Conservation (phyloP, 257 asterid species). For the Solanum lycopersicoides region DNA sequence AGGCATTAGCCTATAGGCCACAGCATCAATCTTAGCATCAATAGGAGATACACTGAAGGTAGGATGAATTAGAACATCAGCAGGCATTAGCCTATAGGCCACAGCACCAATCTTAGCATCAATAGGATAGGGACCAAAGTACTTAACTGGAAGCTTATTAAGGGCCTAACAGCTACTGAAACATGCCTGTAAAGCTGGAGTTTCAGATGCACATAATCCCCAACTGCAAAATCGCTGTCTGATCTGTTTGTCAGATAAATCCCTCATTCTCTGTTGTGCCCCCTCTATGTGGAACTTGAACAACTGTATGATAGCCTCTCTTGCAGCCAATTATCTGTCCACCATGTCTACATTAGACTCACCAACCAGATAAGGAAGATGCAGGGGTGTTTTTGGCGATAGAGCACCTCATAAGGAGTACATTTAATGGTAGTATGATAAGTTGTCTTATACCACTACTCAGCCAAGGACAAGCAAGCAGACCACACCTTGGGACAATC, state of each 20-base stretch:
- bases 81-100: background rate
- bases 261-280: background rate
- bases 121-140: background rate
- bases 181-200: background rate
- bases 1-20: background rate
- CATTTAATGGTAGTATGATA: background rate
- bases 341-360: background rate
- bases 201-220: background rate
- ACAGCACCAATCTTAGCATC: background rate
- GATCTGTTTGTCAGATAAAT: background rate
- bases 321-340: background rate
- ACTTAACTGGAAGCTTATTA: background rate
- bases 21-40: background rate
- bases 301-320: background rate
- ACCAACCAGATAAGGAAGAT: background rate
- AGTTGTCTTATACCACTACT: background rate
- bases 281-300: background rate
- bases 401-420: background rate
- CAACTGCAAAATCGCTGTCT: background rate
- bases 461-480: background rate
- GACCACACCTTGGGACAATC: background rate
- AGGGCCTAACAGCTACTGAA: background rate
- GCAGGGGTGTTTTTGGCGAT: background rate
- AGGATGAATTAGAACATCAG: background rate
- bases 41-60: background rate